Conservation (phyloP, 345 rosid genomes). For the Arabidopsis suecica region DNA sequence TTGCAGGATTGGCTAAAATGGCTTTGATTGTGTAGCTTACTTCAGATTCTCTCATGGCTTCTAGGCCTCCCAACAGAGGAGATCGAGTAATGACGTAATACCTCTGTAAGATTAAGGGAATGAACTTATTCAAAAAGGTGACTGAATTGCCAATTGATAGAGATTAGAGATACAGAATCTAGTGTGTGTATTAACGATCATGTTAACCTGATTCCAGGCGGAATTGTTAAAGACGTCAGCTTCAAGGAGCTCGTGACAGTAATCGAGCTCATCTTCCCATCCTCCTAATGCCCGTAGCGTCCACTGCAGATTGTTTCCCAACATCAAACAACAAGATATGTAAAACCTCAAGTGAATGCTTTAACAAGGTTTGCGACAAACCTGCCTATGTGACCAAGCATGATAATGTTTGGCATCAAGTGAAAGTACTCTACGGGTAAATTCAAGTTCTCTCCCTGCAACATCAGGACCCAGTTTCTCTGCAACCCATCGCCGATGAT, state of each 20-base stretch:
- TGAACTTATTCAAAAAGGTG: neutral
- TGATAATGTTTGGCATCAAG: slow-evolving; percentile 87
- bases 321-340: slow-evolving; percentile 1
- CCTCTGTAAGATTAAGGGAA: slow-evolving; percentile 54
- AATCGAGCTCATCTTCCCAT: slow-evolving; percentile 89
- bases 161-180: slow-evolving; percentile 1
- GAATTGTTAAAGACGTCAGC: slow-evolving; percentile 89
- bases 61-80: slow-evolving; percentile 70
- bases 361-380: slow-evolving; percentile 44
- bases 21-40: slow-evolving; percentile 68
- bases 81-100: slow-evolving; percentile 72
- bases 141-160: neutral
- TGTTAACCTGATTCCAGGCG: slow-evolving; percentile 93
- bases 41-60: slow-evolving; percentile 79
- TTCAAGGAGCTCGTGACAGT: slow-evolving; percentile 71
- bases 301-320: slow-evolving; percentile 64
- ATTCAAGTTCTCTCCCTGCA: slow-evolving; percentile 64
- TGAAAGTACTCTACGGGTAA: slow-evolving; percentile 63
- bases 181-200: slow-evolving; percentile 6
- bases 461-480: slow-evolving; percentile 79
- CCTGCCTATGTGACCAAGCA: slow-evolving; percentile 99
- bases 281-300: slow-evolving; percentile 80
- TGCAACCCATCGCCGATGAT: slow-evolving; percentile 96
- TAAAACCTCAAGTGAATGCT: slow-evolving; percentile 7
- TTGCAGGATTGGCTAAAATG: slow-evolving; percentile 61